These are phyloP conservation scores for Thozetella sp. DNA, from an alignment of 495 filamentous ascomycete species.

Conservation along the genomic window DNA sequence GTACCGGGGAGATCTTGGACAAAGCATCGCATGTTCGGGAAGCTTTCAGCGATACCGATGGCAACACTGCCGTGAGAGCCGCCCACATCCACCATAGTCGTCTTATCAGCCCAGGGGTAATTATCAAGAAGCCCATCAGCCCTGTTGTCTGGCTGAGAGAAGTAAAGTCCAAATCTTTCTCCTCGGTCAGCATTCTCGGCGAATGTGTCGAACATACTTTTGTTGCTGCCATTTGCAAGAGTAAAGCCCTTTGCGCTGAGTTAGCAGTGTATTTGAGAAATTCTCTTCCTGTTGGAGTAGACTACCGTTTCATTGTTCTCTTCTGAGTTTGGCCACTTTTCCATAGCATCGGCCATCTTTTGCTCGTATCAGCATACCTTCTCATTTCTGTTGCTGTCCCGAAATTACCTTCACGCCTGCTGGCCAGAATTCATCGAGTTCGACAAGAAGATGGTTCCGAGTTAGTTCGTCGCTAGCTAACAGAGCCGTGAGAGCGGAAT, in stretches of 20 bases:
- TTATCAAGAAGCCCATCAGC: conserved; percentile 10
- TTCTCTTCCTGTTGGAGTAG: neutral
- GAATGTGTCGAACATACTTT: conserved; percentile 20
- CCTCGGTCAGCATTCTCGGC: conserved; percentile 11
- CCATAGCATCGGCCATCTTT: conserved; percentile 20
- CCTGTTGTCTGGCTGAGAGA: conserved; percentile 6
- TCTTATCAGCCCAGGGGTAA: conserved; percentile 13
- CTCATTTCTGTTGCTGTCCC: neutral
- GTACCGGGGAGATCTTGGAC: conserved; percentile 31
- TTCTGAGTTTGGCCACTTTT: conserved; percentile 20
- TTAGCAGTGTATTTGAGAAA: neutral
- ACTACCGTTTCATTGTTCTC: conserved; percentile 22
- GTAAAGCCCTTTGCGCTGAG: conserved; percentile 14
- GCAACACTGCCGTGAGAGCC: conserved; percentile 16
- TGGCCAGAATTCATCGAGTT: conserved; percentile 23
- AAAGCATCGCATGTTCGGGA: conserved; percentile 21
- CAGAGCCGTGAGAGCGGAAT: conserved; percentile 15
- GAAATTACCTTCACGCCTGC: conserved; percentile 16
- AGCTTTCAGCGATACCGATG: conserved; percentile 12
- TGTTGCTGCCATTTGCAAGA: conserved; percentile 16
- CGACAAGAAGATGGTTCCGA: conserved; percentile 12
- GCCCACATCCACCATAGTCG: conserved; percentile 18
- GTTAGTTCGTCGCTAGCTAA: conserved; percentile 8
- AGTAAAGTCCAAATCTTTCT: conserved; percentile 14
- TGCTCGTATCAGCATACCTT: conserved; percentile 8